phyloP scores from a whole-genome alignment of 1,284 basidiomycete genomes.

The Ustilago curta region DNA sequence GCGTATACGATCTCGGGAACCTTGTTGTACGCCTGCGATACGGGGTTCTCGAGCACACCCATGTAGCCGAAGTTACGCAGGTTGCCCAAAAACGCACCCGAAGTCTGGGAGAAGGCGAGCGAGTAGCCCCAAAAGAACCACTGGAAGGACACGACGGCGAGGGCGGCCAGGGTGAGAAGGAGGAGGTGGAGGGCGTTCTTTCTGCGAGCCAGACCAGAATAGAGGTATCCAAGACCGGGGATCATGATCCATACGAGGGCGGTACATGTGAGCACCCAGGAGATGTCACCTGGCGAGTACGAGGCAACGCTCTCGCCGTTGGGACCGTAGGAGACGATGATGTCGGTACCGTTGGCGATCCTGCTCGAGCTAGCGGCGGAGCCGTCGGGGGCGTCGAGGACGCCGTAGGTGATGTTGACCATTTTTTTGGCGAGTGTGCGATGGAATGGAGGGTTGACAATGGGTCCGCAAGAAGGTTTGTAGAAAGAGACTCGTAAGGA shows the following conservation, averaged over 20 bases:
- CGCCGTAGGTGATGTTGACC: slow-evolving; percentile 61
- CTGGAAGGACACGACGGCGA: slow-evolving; percentile 74
- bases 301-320: slow-evolving; percentile 42
- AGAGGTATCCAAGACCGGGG: slow-evolving; percentile 80
- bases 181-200: slow-evolving; percentile 73
- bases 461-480: neutral
- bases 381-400: slow-evolving; percentile 35
- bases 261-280: slow-evolving; percentile 77
- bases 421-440: slow-evolving; percentile 31
- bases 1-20: slow-evolving; percentile 73
- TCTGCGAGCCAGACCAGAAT: slow-evolving; percentile 84
- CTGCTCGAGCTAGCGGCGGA: slow-evolving; percentile 18
- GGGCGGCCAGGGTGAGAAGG: slow-evolving; percentile 71
- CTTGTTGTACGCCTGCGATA: slow-evolving; percentile 76
- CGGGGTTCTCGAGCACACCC: slow-evolving; percentile 80
- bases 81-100: slow-evolving; percentile 78
- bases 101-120: slow-evolving; percentile 75
- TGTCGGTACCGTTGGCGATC: slow-evolving; percentile 57
- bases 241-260: slow-evolving; percentile 79
- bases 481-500: neutral
- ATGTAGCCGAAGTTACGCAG: slow-evolving; percentile 74
- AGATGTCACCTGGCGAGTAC: slow-evolving; percentile 62
- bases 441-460: neutral
- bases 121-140: slow-evolving; percentile 71
- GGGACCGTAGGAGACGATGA: slow-evolving; percentile 63